These are phyloP conservation scores for Dictyostelium citrinum DNA, from an alignment of 78 protist genomes.

Conservation along the genomic window DNA sequence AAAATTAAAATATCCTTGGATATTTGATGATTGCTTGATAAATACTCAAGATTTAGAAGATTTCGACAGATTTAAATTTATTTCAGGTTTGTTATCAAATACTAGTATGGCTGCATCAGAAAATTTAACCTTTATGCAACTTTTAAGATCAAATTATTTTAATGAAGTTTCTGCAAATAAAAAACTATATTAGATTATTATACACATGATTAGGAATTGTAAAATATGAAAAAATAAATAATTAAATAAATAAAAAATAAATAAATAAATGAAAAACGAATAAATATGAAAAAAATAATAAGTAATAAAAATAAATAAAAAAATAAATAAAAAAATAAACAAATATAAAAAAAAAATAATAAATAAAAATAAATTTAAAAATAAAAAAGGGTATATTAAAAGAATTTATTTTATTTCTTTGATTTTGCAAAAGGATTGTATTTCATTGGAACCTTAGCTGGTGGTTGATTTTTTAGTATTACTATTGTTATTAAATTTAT, in stretches of 20 bases:
- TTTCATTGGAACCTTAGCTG: not conserved
- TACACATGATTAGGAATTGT: too few relatives aligned
- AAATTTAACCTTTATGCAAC: not conserved
- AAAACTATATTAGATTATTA: too few relatives aligned
- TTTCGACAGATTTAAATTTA: not conserved
- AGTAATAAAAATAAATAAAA: too few relatives aligned
- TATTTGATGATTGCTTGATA: not conserved
- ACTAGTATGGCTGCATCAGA: not conserved
- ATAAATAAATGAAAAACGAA: too few relatives aligned
- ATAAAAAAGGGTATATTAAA: too few relatives aligned
- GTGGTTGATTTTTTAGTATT: not conserved
- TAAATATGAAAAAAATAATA: too few relatives aligned
- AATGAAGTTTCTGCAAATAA: not conserved
- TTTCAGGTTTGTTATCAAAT: too few relatives aligned
- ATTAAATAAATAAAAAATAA: too few relatives aligned
- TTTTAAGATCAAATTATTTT: not conserved
- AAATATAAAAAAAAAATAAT: too few relatives aligned
- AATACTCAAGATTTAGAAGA: not conserved
- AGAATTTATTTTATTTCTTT: not conserved
- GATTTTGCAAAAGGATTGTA: constrained; percentile 56
- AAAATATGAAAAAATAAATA: too few relatives aligned
- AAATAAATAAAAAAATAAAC: too few relatives aligned
- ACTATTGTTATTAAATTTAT: not conserved
- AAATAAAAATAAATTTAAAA: too few relatives aligned
- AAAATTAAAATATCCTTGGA: not conserved